Percentiles rank a stretch among this genome's conserved stretches.
phyloP scores from a whole-genome alignment of 2,329 filamentous ascomycete species.

The Alternaria novae-zelandiae region DNA sequence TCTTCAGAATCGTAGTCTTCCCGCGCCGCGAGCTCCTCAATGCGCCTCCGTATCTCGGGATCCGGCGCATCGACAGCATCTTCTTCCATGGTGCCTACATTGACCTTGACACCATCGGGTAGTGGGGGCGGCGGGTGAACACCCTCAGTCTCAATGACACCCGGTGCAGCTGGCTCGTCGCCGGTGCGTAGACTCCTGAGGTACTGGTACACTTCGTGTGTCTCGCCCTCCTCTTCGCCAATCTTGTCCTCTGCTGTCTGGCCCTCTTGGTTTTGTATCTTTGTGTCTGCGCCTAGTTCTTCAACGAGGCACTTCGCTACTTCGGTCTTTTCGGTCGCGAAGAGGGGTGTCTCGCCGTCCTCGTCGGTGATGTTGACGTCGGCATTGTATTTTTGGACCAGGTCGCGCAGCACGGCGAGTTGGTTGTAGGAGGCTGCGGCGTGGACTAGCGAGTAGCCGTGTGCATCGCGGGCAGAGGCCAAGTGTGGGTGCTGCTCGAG shows the following conservation, averaged over 20 bases:
- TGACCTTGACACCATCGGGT: conserved; percentile 78
- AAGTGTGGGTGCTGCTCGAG: conserved; percentile 77
- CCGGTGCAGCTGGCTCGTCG: conserved; percentile 33
- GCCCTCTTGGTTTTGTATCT: conserved; percentile 73
- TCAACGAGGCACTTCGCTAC: conserved; percentile 82
- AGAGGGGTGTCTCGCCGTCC: conserved; percentile 92
- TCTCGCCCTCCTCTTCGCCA: conserved; percentile 75
- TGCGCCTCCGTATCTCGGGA: conserved; percentile 81
- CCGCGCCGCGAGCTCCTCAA: conserved; percentile 84
- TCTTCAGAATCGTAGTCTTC: conserved; percentile 83
- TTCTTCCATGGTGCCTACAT: conserved; percentile 74
- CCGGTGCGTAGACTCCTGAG: conserved; percentile 53
- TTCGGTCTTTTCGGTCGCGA: conserved; percentile 82
- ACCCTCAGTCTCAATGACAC: conserved; percentile 25
- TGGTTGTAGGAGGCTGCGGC: conserved; percentile 94
- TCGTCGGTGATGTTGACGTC: conserved; percentile 84
- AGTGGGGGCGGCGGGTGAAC: conserved; percentile 63
- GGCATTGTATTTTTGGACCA: conserved; percentile 79
- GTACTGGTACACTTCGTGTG: conserved; percentile 76
- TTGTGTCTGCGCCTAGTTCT: conserved; percentile 75
- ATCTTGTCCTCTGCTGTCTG: conserved; percentile 84
- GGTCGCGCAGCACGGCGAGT: conserved; percentile 74
- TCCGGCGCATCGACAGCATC: conserved; percentile 67
- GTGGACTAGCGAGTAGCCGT: conserved; percentile 94
- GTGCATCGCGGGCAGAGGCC: conserved; percentile 80